These are phyloP conservation scores for Camptophora hylomeconis DNA, from an alignment of 2,329 filamentous ascomycete genomes.

Conservation along the genomic window DNA sequence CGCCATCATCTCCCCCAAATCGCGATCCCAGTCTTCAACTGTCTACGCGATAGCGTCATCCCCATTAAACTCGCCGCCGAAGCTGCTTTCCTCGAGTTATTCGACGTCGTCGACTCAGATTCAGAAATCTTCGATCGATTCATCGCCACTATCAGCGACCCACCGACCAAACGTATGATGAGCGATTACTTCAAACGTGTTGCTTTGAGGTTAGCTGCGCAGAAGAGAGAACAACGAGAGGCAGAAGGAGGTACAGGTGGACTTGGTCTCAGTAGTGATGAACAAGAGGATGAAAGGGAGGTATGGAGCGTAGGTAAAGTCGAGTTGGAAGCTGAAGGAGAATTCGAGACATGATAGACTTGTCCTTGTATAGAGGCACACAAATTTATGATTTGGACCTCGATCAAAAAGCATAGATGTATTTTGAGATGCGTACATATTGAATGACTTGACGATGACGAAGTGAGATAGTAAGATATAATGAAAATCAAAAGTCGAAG, in stretches of 20 bases:
- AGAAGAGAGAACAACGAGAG: slow-evolving; percentile 78
- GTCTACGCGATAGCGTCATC: slow-evolving; percentile 81
- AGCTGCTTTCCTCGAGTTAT: slow-evolving; percentile 82
- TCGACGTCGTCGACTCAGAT: slow-evolving; percentile 81
- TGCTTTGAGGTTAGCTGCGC: slow-evolving; percentile 66
- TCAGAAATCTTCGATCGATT: slow-evolving; percentile 81
- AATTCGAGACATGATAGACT: too few relatives aligned
- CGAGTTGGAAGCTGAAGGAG: slow-evolving; percentile 60
- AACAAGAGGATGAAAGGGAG: slow-evolving; percentile 87
- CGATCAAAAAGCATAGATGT: too few relatives aligned
- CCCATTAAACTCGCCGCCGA: slow-evolving; percentile 92
- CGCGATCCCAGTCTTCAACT: slow-evolving; percentile 73
- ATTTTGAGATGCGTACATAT: too few relatives aligned
- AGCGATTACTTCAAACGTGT: slow-evolving; percentile 95
- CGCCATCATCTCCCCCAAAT: slow-evolving; percentile 59
- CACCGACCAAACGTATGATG: slow-evolving; percentile 76
- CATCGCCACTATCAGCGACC: slow-evolving; percentile 44
- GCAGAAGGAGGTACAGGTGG: slow-evolving; percentile 83
- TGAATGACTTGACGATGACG: too few relatives aligned
- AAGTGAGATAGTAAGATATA: too few relatives aligned
- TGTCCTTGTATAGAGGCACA: too few relatives aligned
- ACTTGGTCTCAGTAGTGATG: slow-evolving; percentile 75
- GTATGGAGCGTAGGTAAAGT: slow-evolving; percentile 91
- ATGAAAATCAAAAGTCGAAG: too few relatives aligned
- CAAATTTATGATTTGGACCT: too few relatives aligned